These are phyloP conservation scores for Cyclotella atomus DNA, from an alignment of 108 stramenopile species.

Conservation along the genomic window DNA sequence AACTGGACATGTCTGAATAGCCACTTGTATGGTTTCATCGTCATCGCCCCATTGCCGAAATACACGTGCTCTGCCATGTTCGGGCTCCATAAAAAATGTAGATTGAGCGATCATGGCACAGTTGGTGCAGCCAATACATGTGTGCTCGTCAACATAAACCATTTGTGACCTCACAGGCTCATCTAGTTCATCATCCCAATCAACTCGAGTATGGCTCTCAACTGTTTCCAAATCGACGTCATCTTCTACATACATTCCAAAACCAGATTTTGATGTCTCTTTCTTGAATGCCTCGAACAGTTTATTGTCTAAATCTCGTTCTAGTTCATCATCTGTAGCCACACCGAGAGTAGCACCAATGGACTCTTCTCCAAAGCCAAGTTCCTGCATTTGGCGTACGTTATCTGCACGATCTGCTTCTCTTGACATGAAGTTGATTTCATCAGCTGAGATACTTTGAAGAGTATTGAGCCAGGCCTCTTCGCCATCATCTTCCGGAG, in stretches of 20 bases:
- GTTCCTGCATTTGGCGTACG: constrained; percentile 84
- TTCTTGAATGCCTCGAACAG: constrained; percentile 63
- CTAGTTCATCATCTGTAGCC: constrained; percentile 64
- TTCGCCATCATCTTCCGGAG: constrained; percentile 47
- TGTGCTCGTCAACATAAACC: constrained; percentile 94
- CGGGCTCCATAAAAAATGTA: constrained; percentile 93
- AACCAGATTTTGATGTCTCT: constrained; percentile 54
- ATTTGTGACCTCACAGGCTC: constrained; percentile 79
- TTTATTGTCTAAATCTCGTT: constrained; percentile 57
- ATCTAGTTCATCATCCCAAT: constrained; percentile 68
- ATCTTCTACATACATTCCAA: constrained; percentile 52
- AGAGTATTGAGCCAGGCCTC: constrained; percentile 82
- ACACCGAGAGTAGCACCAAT: constrained; percentile 72
- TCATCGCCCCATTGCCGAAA: constrained; percentile 95
- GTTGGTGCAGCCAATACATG: constrained; percentile 92
- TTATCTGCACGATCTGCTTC: constrained; percentile 84
- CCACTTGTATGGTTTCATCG: constrained; percentile 80
- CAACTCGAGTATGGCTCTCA: constrained; percentile 75
- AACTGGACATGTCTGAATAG: constrained; percentile 92
- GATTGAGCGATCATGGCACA: constrained; percentile 89
- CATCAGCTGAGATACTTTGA: constrained; percentile 68
- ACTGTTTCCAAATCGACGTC: constrained; percentile 66
- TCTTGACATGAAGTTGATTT: constrained; percentile 71
- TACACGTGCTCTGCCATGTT: constrained; percentile 88
- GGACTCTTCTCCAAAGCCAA: constrained; percentile 70